These are phyloP conservation scores for Euphrasia confusa DNA, from an alignment of 257 asterid genomes.

Conservation along the genomic window DNA sequence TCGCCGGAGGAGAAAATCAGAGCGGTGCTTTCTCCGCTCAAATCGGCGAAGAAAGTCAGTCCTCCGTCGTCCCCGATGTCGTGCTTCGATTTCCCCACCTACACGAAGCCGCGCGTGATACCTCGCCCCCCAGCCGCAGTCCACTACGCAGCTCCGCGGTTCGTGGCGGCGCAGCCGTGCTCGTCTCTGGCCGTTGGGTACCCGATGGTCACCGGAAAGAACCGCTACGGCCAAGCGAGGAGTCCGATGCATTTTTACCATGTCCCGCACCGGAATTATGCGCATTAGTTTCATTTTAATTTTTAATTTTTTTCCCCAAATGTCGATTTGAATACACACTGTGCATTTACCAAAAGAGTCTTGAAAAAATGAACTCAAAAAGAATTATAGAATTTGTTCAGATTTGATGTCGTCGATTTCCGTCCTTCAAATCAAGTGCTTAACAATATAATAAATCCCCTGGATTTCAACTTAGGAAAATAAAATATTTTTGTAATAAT, in stretches of 20 bases:
- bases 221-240: conserved; percentile 24
- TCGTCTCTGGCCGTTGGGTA: conserved; percentile 22
- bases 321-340: conserved; percentile 10
- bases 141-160: conserved; percentile 24
- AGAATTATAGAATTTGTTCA: too few species aligned
- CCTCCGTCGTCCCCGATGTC: conserved; percentile 70
- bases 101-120: conserved; percentile 18
- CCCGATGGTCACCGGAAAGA: conserved; percentile 24
- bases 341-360: conserved; percentile 10
- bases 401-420: too few species aligned
- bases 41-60: conserved; percentile 43
- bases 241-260: conserved; percentile 24
- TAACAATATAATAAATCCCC: too few species aligned
- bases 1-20: conserved; percentile 55
- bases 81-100: conserved; percentile 49
- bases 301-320: conserved; percentile 3
- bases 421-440: too few species aligned
- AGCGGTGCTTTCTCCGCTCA: conserved; percentile 56
- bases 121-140: conserved; percentile 24
- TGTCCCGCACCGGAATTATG: conserved; percentile 27
- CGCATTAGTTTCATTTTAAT: conserved; percentile 24
- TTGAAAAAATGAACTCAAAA: too few species aligned
- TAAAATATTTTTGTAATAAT: too few species aligned
- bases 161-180: conserved; percentile 16
- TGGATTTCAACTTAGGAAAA: too few species aligned